Base-by-base conservation (phyloP, 1,284 basidiomycete species). In the Rhodotorula sp. region DNA sequence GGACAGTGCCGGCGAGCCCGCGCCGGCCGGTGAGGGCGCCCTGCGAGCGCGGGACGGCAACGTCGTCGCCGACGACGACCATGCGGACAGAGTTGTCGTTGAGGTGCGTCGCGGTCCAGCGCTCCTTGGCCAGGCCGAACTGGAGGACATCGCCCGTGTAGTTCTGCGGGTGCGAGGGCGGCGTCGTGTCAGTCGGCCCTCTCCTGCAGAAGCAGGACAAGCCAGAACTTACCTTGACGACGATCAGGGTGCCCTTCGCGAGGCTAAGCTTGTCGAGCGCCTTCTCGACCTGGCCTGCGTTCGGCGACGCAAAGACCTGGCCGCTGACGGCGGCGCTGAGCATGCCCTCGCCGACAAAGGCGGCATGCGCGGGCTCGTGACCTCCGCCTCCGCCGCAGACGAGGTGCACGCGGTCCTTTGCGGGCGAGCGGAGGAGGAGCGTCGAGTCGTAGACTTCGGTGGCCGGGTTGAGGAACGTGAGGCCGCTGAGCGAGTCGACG, bases 321-420 rank as follows among this genome's bases (percentile, higher is more conserved):
- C 94, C 94, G 76, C 88, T 91, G 14, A 96, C 91, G 49, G 93
- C 92, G 61, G 89, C 92, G 86, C 80, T 88, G 53, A 96, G 84
- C 75, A 94, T 89, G 42, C 92, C 93, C 67, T 87, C 81, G 54
- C 93, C 91, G 87, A 82, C 87, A 73, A 77, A 78, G 16, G 64
- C 72, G 13, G 77, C 74, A 45, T 77, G 78, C 25, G 92, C 87
- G 41, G 93, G 93, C 79, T 96, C 93, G 80, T 96, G 93, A 2
- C 94, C 94, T 48, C 90, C 89, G 52, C 93, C 93, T 41, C 94
- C 93, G 41, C 93, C 93, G 74, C 90, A 93, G 78, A 97, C 86
- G 34, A 96, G 82, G 4, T 91, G 87, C 57, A 96, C 93, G 78
- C 89, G 88, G 49, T 86, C 85, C 64, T 82, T 84, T 79, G 89